Conservation (phyloP, 148 eudicot species). For the Pouteria glomerata region DNA sequence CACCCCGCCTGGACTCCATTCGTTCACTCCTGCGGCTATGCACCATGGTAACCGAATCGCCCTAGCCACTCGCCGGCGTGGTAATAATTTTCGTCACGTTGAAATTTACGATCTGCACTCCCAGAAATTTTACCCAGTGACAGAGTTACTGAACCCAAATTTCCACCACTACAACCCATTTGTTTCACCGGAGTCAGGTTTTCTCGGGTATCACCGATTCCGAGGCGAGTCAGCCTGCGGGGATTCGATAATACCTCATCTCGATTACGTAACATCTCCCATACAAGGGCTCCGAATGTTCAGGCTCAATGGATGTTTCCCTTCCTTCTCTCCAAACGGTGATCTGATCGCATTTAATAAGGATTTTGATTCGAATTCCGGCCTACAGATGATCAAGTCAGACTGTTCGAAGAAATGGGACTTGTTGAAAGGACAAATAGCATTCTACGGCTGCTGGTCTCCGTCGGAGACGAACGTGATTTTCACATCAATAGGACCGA, state of each 20-base stretch:
- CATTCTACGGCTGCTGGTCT: conserved; percentile 62
- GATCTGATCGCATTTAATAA: conserved; percentile 47
- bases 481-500: conserved; percentile 66
- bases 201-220: conserved; percentile 61
- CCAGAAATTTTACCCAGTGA: conserved; percentile 34
- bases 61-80: conserved; percentile 51
- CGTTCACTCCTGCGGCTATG: conserved; percentile 71
- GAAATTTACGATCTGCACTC: conserved; percentile 47
- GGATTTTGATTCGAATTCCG: conserved; percentile 36
- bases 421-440: conserved; percentile 35
- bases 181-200: conserved; percentile 44
- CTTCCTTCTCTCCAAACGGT: conserved; percentile 48
- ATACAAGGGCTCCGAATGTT: conserved; percentile 28
- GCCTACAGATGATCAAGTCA: conserved; percentile 49
- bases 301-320: conserved; percentile 54
- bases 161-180: conserved; percentile 73
- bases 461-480: conserved; percentile 46
- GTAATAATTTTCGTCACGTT: conserved; percentile 40
- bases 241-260: conserved; percentile 29
- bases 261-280: conserved; percentile 36
- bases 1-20: conserved; percentile 75
- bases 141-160: conserved; percentile 41
- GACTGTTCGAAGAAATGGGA: conserved; percentile 77
- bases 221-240: conserved; percentile 26
- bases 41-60: conserved; percentile 31